phyloP scores from a whole-genome alignment of 306 rosid species.

The Lathyrus oleraceus region DNA sequence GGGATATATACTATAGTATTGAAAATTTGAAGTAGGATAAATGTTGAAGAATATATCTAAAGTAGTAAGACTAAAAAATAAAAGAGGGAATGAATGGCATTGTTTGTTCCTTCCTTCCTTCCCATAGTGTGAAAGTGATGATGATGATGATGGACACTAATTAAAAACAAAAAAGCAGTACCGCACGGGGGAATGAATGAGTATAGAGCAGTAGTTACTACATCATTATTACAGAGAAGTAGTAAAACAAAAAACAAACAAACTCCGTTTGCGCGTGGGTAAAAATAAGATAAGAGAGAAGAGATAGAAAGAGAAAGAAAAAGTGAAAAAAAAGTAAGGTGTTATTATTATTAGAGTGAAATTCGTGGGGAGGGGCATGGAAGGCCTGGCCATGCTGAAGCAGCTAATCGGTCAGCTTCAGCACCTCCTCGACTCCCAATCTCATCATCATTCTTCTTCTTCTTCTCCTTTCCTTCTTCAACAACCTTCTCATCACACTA shows the following conservation, averaged over 20 bases:
- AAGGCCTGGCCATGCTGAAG: constrained; percentile 78
- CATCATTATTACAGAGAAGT: not conserved
- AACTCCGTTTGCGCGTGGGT: too few relatives aligned
- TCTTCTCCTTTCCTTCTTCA: not conserved
- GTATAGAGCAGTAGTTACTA: too few relatives aligned
- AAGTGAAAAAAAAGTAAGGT: not conserved
- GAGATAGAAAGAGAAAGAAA: constrained; percentile 12
- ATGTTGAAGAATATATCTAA: not conserved
- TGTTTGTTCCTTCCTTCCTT: not conserved
- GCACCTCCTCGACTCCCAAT: constrained; percentile 54
- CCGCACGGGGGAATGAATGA: constrained; percentile 43
- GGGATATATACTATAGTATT: not conserved
- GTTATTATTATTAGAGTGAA: not conserved
- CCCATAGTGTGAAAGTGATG: not conserved
- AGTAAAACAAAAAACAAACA: not conserved
- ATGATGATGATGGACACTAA: not conserved
- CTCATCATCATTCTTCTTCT: constrained; percentile 4
- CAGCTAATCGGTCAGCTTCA: constrained; percentile 73
- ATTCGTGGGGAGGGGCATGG: constrained; percentile 49
- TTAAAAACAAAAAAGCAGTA: not conserved
- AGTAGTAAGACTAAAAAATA: not conserved
- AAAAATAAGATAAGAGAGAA: constrained; percentile 22
- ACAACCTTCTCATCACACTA: constrained; percentile 41
- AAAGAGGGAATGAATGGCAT: not conserved
- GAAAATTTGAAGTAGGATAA: not conserved